Evolutionary conservation across 176 grass and related monocot species (phyloP).

Genomic region (Saccharum officinarum): DNA sequence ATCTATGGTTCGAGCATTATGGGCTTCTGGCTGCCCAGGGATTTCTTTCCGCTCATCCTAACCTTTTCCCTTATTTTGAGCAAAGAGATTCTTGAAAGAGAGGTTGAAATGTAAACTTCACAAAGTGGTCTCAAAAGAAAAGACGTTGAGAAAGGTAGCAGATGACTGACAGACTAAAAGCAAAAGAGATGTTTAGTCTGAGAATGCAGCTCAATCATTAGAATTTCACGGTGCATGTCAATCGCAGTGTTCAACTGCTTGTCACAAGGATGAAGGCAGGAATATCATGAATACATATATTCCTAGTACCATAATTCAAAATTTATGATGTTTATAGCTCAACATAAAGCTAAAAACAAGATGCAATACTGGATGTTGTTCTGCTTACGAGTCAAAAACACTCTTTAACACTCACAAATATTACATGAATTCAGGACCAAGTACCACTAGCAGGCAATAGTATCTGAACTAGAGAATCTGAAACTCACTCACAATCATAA

Average conservation of each 20-base stretch:
- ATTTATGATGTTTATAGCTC: conserved; percentile 3
- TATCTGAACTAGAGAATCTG: background rate
- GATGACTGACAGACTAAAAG: conserved; percentile 37
- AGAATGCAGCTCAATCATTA: conserved; percentile 39
- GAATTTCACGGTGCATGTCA: conserved; percentile 7
- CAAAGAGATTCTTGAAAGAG: conserved; percentile 34
- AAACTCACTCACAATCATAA: conserved; percentile 4
- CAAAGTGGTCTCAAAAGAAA: conserved; percentile 39
- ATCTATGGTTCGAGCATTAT: conserved; percentile 9
- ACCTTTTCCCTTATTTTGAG: conserved; percentile 15
- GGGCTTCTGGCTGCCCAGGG: conserved; percentile 9
- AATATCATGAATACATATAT: conserved; percentile 4
- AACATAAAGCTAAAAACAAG: conserved; percentile 16
- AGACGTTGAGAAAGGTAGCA: conserved; percentile 41
- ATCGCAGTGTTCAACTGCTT: conserved; percentile 16
- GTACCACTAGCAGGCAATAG: background rate
- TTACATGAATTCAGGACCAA: background rate
- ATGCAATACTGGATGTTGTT: background rate
- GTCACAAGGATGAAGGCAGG: conserved; percentile 8
- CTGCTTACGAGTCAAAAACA: conserved; percentile 22
- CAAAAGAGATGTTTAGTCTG: conserved; percentile 32
- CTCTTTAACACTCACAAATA: background rate
- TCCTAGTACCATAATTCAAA: conserved; percentile 22
- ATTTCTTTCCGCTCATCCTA: conserved; percentile 6
- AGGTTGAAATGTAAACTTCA: conserved; percentile 36